Base-by-base conservation (phyloP, 768 basidiomycete genomes). In the Lyophyllum shimeji region DNA sequence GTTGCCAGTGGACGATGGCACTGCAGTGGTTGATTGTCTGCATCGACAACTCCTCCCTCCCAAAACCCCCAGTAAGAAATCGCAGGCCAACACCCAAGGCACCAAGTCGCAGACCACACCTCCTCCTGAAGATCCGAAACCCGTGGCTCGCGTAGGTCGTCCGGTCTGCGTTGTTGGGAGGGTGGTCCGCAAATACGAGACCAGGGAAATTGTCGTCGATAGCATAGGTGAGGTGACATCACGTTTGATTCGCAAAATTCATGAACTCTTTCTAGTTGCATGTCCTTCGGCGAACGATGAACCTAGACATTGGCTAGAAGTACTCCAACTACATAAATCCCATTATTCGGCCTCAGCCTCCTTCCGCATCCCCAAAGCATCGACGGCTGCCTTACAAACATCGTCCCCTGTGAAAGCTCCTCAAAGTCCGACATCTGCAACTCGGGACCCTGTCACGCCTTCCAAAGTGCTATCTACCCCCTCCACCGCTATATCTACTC, bases 1-100 rank as follows among this genome's bases (percentile, higher is more conserved):
- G 18, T 37, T 17, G 21, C 20, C 50, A 92, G 88, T 92, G 56
- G 90, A 93, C 63, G 90, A 93, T 61, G 88, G 89, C 5, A 87
- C 89, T 1, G 83, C 74, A 25, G 83, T 87, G 3, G 76, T 93
- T 23, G 89, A 92, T 45, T 92, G 90, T 62, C 64, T 74, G 2
- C 78, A 83, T 63, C 74, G 71, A 21, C 71, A 63, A 25, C 45
- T 74, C 40, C 67, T 69, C 5, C 59, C 68, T 21, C 65, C 67
- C 9, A 58, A 52, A 31, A 46, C 63, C n/a, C 62, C 62, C 0
- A 53, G 52, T 15, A 69, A 67, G 51, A 58, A 46, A 31, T 20
- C 49, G 12, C 56, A 49, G 33, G 12, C n/a, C 4, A 29, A 29
- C 61, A 65, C 31, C 25, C 48, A 7, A 52, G 57, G 29, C 39